A percentile compares a stretch with the other conserved stretches of the same genome.
These are phyloP conservation scores for Aureobasidium leucospermi DNA, from an alignment of 2,329 filamentous ascomycete genomes.

Conservation along the genomic window DNA sequence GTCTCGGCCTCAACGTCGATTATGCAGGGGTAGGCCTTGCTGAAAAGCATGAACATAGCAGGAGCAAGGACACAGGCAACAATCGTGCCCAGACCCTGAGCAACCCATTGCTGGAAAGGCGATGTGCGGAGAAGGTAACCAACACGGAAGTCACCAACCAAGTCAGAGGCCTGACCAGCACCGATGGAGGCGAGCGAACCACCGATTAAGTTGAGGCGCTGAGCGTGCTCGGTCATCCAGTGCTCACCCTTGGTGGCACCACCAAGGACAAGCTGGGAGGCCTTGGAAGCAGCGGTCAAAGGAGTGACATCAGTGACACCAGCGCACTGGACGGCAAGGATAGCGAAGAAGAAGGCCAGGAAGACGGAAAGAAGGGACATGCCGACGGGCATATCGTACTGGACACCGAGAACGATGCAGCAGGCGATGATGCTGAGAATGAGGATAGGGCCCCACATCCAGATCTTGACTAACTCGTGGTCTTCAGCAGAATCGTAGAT, in stretches of 20 bases:
- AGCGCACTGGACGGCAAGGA: slow-evolving; percentile 54
- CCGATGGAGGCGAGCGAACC: slow-evolving; percentile 41
- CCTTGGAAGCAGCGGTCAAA: slow-evolving; percentile 60
- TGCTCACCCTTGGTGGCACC: slow-evolving; percentile 53
- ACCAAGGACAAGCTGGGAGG: slow-evolving; percentile 61
- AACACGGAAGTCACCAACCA: slow-evolving; percentile 59
- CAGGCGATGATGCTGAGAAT: slow-evolving; percentile 42
- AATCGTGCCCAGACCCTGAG: slow-evolving; percentile 55
- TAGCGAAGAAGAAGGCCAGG: slow-evolving; percentile 54
- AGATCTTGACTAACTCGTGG: slow-evolving; percentile 44
- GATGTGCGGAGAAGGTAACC: slow-evolving; percentile 61
- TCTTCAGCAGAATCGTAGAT: slow-evolving; percentile 45
- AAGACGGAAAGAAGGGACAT: slow-evolving; percentile 50
- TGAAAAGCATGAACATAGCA: slow-evolving; percentile 61
- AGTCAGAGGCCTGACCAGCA: slow-evolving; percentile 37
- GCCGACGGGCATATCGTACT: slow-evolving; percentile 51
- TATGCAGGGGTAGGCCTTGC: slow-evolving; percentile 62
- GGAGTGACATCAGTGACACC: slow-evolving; percentile 52
- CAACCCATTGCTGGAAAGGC: slow-evolving; percentile 59
- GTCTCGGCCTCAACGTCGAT: slow-evolving; percentile 39
- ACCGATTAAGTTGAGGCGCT: slow-evolving; percentile 59
- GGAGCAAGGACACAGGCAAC: slow-evolving; percentile 61
- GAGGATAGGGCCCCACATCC: slow-evolving; percentile 47
- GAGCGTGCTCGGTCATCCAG: slow-evolving; percentile 45
- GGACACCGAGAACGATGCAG: slow-evolving; percentile 46